These are phyloP conservation scores for Spencermartinsiella europaea DNA, from an alignment of 805 yeast genomes.

Conservation along the genomic window DNA sequence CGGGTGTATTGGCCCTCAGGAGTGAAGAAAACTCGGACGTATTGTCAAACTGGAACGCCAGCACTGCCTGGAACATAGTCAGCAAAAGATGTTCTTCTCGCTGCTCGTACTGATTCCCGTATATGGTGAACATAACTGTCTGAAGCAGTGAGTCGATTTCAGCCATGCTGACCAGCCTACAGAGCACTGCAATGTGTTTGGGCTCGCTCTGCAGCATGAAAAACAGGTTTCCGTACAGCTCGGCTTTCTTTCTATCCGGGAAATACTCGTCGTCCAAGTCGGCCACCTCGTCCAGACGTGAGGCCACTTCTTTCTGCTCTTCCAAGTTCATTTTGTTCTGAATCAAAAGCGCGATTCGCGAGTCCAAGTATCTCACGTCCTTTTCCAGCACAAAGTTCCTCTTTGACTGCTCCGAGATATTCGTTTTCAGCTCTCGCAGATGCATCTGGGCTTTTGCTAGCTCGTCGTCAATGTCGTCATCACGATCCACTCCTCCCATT, in stretches of 20 bases:
- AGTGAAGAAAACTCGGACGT: slow-evolving; percentile 33
- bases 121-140: slow-evolving; percentile 37
- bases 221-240: slow-evolving; percentile 32
- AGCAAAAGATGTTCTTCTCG: slow-evolving; percentile 36
- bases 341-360: slow-evolving; percentile 35
- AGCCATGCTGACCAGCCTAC: slow-evolving; percentile 29
- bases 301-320: slow-evolving; percentile 33
- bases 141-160: slow-evolving; percentile 37
- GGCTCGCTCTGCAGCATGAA: slow-evolving; percentile 37
- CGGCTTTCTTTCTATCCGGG: slow-evolving; percentile 29
- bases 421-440: slow-evolving; percentile 30
- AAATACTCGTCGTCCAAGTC: slow-evolving; percentile 22
- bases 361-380: slow-evolving; percentile 35
- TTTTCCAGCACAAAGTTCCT: slow-evolving; percentile 34
- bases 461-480: slow-evolving; percentile 32
- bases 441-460: slow-evolving; percentile 31
- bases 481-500: slow-evolving; percentile 32
- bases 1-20: slow-evolving; percentile 37
- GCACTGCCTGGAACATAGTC: slow-evolving; percentile 35
- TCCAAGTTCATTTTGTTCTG: slow-evolving; percentile 35
- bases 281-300: slow-evolving; percentile 25
- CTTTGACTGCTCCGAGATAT: slow-evolving; percentile 34
- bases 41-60: slow-evolving; percentile 34
- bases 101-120: slow-evolving; percentile 39
- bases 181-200: slow-evolving; percentile 32